Conservation (phyloP, 495 filamentous ascomycete genomes). For the Tetracladium setigerum region DNA sequence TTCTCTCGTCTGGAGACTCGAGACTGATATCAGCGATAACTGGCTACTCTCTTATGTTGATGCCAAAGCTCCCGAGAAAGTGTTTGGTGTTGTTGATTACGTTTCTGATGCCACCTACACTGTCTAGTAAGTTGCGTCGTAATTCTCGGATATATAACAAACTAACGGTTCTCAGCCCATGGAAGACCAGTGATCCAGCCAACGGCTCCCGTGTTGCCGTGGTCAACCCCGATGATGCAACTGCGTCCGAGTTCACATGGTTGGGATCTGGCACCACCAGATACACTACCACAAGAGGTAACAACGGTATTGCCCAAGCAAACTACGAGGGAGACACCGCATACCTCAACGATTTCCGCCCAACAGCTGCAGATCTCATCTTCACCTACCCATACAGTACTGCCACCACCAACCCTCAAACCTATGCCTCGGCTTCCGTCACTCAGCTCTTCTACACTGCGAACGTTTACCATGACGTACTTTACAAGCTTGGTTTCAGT, state of each 20-base stretch:
- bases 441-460: slow-evolving; percentile 48
- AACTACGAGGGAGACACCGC: slow-evolving; percentile 30
- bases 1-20: slow-evolving; percentile 38
- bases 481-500: slow-evolving; percentile 45
- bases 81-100: slow-evolving; percentile 39
- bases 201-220: slow-evolving; percentile 30
- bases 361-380: slow-evolving; percentile 23
- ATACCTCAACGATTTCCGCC: slow-evolving; percentile 36
- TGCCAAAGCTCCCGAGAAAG: slow-evolving; percentile 27
- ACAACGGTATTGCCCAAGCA: slow-evolving; percentile 40
- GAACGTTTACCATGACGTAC: slow-evolving; percentile 45
- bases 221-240: slow-evolving; percentile 29
- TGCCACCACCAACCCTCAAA: slow-evolving; percentile 23
- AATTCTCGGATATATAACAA: not conserved
- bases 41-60: slow-evolving; percentile 44
- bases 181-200: slow-evolving; percentile 40
- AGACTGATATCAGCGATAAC: slow-evolving; percentile 40
- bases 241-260: slow-evolving; percentile 37
- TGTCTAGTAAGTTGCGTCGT: slow-evolving; percentile 23
- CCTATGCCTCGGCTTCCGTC: slow-evolving; percentile 35
- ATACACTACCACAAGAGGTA: slow-evolving; percentile 37
- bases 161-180: slow-evolving; percentile 20
- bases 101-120: slow-evolving; percentile 39
- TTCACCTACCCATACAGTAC: slow-evolving; percentile 35
- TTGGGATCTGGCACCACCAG: slow-evolving; percentile 27